These are phyloP conservation scores for Mortierella sp. DNA, from an alignment of 371 early-diverging fungal genomes.

Conservation along the genomic window DNA sequence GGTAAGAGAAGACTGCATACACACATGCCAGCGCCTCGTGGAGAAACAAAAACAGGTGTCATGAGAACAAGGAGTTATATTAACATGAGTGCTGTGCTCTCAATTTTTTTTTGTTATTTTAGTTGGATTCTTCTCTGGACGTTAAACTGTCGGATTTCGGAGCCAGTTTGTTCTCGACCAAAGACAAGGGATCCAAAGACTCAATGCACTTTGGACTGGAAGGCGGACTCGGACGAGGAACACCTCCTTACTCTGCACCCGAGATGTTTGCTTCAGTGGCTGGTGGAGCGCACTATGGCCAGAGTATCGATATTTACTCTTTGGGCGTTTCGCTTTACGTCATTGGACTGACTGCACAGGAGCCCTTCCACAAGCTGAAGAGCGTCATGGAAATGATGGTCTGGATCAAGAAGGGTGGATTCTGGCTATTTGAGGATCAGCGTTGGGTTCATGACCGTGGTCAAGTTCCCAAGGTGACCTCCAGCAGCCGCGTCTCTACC, in stretches of 20 bases:
- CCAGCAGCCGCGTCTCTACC: conserved; percentile 19
- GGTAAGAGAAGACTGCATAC: conserved; percentile 57
- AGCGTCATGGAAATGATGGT: conserved; percentile 70
- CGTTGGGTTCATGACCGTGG: conserved; percentile 58
- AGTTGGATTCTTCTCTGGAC: conserved; percentile 64
- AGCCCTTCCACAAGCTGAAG: conserved; percentile 73
- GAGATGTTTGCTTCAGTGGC: conserved; percentile 63
- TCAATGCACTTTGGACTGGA: conserved; percentile 57
- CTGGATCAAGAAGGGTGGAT: conserved; percentile 68
- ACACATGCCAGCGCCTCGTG: conserved; percentile 12
- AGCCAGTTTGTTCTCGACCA: conserved; percentile 40
- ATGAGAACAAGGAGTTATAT: conserved; percentile 2
- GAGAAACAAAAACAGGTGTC: neutral
- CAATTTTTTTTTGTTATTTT: conserved; percentile 25
- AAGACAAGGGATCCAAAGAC: neutral
- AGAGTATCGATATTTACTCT: conserved; percentile 81
- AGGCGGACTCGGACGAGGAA: conserved; percentile 78
- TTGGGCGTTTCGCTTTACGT: conserved; percentile 86
- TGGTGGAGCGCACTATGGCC: conserved; percentile 56
- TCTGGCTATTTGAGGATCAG: conserved; percentile 71
- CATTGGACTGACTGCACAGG: conserved; percentile 73
- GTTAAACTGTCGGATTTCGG: conserved; percentile 63
- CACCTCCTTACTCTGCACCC: conserved; percentile 82
- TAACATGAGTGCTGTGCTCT: conserved; percentile 10
- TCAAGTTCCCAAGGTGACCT: conserved; percentile 40